A percentile compares a stretch with the other conserved stretches of the same genome.
Conservation (phyloP, 768 basidiomycete species). For the Hypholoma sublateritium region DNA sequence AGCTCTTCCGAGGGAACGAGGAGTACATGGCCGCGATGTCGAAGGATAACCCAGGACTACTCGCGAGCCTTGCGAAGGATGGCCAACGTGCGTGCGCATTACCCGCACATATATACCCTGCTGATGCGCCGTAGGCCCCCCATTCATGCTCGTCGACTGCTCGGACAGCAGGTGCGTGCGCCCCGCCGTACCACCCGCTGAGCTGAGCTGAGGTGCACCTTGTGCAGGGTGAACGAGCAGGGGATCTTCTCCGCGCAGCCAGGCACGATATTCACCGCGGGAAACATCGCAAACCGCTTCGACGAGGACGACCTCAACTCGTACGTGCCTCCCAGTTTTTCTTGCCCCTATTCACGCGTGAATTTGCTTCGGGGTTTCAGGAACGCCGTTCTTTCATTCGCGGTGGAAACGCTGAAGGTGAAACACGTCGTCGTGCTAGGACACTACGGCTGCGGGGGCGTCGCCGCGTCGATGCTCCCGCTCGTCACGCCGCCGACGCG, state of each 20-base stretch:
- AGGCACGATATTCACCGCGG: conserved; percentile 32
- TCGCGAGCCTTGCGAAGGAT: conserved; percentile 16
- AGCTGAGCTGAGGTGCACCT: background rate
- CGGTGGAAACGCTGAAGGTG: conserved; percentile 26
- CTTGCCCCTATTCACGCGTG: background rate
- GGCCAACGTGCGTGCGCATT: conserved; percentile 18
- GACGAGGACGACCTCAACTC: conserved; percentile 28
- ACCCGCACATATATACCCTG: background rate
- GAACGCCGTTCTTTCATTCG: conserved; percentile 28
- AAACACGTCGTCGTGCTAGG: conserved; percentile 31
- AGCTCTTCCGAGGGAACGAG: conserved; percentile 21
- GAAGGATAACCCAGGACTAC: conserved; percentile 19
- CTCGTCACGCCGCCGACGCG: background rate
- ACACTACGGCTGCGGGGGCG: conserved; percentile 32
- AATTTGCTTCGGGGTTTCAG: conserved; percentile 8
- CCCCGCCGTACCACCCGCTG: background rate
- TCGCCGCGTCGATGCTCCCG: conserved; percentile 26
- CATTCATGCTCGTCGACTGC: conserved; percentile 33
- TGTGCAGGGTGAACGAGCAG: conserved; percentile 27
- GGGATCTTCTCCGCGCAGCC: conserved; percentile 29
- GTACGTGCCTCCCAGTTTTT: conserved; percentile 16
- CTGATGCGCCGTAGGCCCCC: conserved; percentile 20
- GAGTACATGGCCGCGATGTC: conserved; percentile 22
- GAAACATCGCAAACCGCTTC: conserved; percentile 32
- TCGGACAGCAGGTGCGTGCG: conserved; percentile 25